These are phyloP conservation scores for Candida ovalis DNA, from an alignment of 805 yeast genomes.

Conservation along the genomic window DNA sequence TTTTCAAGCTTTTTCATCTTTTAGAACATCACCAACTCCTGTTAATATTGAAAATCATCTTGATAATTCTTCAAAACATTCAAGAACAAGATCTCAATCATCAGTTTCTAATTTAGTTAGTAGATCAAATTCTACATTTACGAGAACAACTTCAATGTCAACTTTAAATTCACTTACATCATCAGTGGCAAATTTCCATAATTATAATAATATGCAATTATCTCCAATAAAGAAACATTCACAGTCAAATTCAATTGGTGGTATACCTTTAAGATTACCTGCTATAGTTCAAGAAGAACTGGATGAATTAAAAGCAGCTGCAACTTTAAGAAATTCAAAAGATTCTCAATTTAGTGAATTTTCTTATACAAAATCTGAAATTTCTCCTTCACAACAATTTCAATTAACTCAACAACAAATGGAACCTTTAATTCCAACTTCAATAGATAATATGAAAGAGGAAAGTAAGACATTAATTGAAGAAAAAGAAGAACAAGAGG, in stretches of 20 bases:
- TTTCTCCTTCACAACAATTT: neutral
- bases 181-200: slow-evolving; percentile 4
- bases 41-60: neutral
- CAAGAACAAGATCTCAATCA: slow-evolving; percentile 15
- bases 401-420: neutral
- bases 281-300: slow-evolving; percentile 22
- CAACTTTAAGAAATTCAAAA: neutral
- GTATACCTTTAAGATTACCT: slow-evolving; percentile 14
- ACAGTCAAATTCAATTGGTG: slow-evolving; percentile 3
- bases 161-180: slow-evolving; percentile 23
- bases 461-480: neutral
- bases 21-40: slow-evolving; percentile 29
- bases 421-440: neutral
- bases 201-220: neutral
- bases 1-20: slow-evolving; percentile 28
- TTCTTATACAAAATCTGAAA: slow-evolving; percentile 9
- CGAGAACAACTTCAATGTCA: slow-evolving; percentile 27
- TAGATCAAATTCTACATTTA: slow-evolving; percentile 26
- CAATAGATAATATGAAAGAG: neutral
- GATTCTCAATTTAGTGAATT: slow-evolving; percentile 8
- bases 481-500: neutral
- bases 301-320: slow-evolving; percentile 2
- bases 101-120: slow-evolving; percentile 19
- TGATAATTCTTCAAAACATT: slow-evolving; percentile 5
- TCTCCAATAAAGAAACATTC: slow-evolving; percentile 5